Conservation (phyloP, 495 filamentous ascomycete species). For the Collariella sp. region DNA sequence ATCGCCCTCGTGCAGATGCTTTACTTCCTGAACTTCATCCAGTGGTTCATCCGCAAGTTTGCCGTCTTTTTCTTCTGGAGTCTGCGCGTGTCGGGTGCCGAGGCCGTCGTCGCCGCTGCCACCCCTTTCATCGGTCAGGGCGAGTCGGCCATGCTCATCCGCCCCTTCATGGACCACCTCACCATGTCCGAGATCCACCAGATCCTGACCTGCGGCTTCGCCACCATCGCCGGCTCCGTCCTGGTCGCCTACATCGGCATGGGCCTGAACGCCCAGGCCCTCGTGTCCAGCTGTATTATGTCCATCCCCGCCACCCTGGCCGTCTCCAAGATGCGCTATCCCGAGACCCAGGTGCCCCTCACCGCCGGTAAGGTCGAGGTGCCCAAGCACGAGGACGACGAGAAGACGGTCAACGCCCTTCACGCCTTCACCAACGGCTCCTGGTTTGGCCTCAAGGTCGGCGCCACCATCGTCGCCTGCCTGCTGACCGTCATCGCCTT, state of each 20-base stretch:
- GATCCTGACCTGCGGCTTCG: conserved; percentile 69
- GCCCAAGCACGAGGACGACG: conserved; percentile 63
- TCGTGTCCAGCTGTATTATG: conserved; percentile 93
- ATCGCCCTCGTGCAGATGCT: conserved; percentile 75
- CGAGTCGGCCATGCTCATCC: conserved; percentile 86
- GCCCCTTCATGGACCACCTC: conserved; percentile 72
- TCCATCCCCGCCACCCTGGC: conserved; percentile 83
- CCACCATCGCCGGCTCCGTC: conserved; percentile 61
- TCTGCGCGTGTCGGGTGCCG: conserved; percentile 83
- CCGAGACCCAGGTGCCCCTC: conserved; percentile 75
- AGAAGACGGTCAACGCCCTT: conserved; percentile 59
- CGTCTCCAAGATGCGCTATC: conserved; percentile 78
- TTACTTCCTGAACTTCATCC: conserved; percentile 67
- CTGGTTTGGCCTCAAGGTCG: conserved; percentile 84
- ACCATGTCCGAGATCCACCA: conserved; percentile 84
- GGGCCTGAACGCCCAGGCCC: conserved; percentile 70
- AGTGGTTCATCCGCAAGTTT: conserved; percentile 82
- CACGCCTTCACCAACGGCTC: conserved; percentile 83
- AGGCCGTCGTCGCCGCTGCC: conserved; percentile 87
- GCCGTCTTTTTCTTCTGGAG: conserved; percentile 86
- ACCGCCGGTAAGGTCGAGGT: conserved; percentile 71
- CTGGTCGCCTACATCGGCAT: conserved; percentile 72
- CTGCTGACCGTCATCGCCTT: conserved; percentile 81
- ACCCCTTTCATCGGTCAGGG: conserved; percentile 92
- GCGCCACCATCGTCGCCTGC: conserved; percentile 70